Evolutionary conservation across 2,329 filamentous ascomycete species (phyloP).

Genomic region (Fusarium verrucosum): DNA sequence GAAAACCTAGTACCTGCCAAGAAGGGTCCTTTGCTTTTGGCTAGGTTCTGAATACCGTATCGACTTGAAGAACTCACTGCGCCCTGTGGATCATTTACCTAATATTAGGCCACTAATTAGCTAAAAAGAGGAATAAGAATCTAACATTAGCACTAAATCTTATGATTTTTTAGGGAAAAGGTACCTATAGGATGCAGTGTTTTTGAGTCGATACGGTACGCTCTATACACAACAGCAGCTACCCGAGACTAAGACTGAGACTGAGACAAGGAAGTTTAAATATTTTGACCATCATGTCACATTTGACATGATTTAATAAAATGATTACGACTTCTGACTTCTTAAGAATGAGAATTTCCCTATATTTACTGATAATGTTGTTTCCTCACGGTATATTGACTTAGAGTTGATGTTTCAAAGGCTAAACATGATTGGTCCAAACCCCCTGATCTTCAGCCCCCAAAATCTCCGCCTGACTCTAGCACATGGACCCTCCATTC

Average conservation of each 20-base stretch:
- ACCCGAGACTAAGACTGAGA: neutral
- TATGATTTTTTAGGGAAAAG: no score
- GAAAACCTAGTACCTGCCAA: no score
- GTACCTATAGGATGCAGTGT: no score
- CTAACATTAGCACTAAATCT: no score
- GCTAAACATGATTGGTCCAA: slow-evolving; percentile 5
- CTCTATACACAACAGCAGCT: neutral
- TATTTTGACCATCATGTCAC: slow-evolving; percentile 1
- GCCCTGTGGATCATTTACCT: no score
- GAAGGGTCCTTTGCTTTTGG: no score
- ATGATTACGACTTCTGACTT: neutral
- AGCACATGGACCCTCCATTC: slow-evolving; percentile 33
- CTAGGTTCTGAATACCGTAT: no score
- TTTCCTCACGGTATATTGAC: neutral
- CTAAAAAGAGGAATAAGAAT: no score
- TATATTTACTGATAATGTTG: neutral
- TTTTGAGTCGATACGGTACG: no score
- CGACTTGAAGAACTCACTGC: no score
- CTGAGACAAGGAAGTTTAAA: no score
- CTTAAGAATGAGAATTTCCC: neutral
- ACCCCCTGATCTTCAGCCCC: neutral
- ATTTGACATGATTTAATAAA: neutral
- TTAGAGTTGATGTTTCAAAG: neutral
- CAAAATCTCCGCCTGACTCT: slow-evolving; percentile 33
- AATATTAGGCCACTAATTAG: no score